These are phyloP conservation scores for Didymella exigua DNA, from an alignment of 2,329 filamentous ascomycete genomes.

Conservation along the genomic window DNA sequence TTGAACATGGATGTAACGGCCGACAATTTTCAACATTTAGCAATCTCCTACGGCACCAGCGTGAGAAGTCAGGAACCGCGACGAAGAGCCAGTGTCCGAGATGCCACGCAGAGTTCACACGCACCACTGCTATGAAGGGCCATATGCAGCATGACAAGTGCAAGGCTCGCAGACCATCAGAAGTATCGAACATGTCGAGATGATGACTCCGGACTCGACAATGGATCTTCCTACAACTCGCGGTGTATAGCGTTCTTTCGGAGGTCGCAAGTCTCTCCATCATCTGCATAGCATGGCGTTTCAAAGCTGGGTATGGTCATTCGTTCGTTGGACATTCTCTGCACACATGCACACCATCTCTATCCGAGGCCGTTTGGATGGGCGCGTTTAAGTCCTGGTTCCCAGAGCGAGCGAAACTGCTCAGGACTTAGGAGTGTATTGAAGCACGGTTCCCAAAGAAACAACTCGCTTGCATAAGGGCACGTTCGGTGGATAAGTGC, in stretches of 20 bases:
- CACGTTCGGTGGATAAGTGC: not conserved
- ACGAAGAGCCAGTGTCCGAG: slow-evolving; percentile 87
- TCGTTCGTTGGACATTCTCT: not conserved
- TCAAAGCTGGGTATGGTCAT: not conserved
- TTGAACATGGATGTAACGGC: slow-evolving; percentile 96
- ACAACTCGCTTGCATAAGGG: not conserved
- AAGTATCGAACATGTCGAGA: slow-evolving; percentile 33
- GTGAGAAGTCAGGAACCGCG: slow-evolving; percentile 91
- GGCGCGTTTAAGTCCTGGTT: not conserved
- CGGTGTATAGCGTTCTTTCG: not conserved
- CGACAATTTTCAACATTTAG: slow-evolving; percentile 96
- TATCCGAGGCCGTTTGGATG: not conserved
- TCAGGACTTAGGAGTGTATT: not conserved
- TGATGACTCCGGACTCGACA: not conserved
- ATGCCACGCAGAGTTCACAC: slow-evolving; percentile 91
- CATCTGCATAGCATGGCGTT: slow-evolving; percentile 13
- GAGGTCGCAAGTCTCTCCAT: not conserved
- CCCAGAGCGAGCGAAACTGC: not conserved
- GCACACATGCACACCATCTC: not conserved
- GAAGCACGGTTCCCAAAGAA: not conserved
- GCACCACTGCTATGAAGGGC: slow-evolving; percentile 86
- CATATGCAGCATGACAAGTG: slow-evolving; percentile 90
- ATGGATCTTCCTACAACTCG: not conserved
- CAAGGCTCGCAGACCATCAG: slow-evolving; percentile 68
- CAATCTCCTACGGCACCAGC: slow-evolving; percentile 88